These are phyloP conservation scores for Sporothrix protearum DNA, from an alignment of 2,329 filamentous ascomycete genomes.

Conservation along the genomic window DNA sequence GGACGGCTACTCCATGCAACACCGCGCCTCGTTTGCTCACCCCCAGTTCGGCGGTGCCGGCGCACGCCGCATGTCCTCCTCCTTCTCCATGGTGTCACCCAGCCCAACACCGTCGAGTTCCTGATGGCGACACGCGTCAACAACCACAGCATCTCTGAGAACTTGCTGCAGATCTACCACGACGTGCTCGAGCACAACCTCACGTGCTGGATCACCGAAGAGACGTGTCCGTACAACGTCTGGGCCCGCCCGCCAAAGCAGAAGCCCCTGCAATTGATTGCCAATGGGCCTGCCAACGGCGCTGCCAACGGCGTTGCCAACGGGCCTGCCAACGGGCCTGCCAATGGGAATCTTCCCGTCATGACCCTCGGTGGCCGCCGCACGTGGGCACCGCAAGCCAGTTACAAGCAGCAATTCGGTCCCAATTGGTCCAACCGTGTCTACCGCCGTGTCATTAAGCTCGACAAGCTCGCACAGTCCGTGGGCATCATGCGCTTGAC, in stretches of 20 bases:
- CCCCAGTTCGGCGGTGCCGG: not conserved
- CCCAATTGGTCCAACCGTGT: constrained; percentile 48
- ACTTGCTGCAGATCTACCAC: constrained; percentile 49
- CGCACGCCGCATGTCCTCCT: constrained; percentile 6
- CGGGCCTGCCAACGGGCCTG: not conserved
- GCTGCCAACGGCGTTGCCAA: not conserved
- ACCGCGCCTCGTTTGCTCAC: constrained; percentile 5
- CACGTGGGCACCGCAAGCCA: constrained; percentile 25
- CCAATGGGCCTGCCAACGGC: not conserved
- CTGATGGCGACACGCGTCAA: constrained; percentile 34
- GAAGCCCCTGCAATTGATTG: not conserved
- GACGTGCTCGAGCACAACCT: constrained; percentile 52
- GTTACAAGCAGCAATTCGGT: constrained; percentile 37
- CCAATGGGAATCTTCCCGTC: not conserved
- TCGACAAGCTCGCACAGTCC: constrained; percentile 44
- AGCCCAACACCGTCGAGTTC: constrained; percentile 27
- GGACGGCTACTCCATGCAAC: constrained; percentile 20
- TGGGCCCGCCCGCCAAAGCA: constrained; percentile 17
- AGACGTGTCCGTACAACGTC: constrained; percentile 49
- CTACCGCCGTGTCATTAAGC: constrained; percentile 47
- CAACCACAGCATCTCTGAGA: constrained; percentile 41
- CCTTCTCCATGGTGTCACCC: constrained; percentile 19
- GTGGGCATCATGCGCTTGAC: constrained; percentile 42
- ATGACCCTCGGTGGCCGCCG: constrained; percentile 27
- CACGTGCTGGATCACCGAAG: constrained; percentile 53